Percentiles rank a stretch among this genome's conserved stretches.
phyloP scores from a whole-genome alignment of 257 asterid genomes.

The Leptodermis oblonga region DNA sequence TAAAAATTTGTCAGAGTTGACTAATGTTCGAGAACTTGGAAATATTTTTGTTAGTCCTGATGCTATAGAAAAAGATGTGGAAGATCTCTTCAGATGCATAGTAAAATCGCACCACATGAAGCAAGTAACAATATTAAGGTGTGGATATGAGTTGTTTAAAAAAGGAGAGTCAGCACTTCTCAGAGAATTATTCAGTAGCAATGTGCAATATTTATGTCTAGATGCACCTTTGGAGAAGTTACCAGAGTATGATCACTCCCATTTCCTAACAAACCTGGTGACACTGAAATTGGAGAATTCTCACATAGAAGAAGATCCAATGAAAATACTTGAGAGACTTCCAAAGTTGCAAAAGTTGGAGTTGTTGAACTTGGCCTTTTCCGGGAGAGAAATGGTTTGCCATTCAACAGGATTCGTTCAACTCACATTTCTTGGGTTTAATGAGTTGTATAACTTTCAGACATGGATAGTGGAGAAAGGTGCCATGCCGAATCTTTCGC shows the following conservation, averaged over 20 bases:
- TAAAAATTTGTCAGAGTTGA: background rate
- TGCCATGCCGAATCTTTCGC: constrained; percentile 21
- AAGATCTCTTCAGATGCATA: background rate
- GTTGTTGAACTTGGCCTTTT: background rate
- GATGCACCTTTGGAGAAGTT: background rate
- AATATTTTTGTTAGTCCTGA: too few species aligned
- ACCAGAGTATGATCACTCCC: background rate
- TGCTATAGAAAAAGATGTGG: too few species aligned
- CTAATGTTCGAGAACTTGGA: background rate
- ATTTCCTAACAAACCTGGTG: background rate
- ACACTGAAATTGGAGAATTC: rapidly evolving
- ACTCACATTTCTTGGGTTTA: constrained; percentile 6
- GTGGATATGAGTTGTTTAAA: too few species aligned
- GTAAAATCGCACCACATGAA: background rate
- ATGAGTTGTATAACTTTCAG: background rate
- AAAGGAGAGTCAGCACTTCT: background rate
- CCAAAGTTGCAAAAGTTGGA: background rate
- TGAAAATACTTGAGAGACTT: constrained; percentile 13
- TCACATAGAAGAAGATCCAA: too few species aligned
- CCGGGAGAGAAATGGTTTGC: constrained; percentile 11
- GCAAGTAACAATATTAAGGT: background rate
- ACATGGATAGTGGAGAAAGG: constrained; percentile 8
- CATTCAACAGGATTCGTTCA: background rate
- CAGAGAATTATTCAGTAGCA: background rate
- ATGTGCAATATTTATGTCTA: background rate